These are phyloP conservation scores for Schwanniomyces etchellsii DNA, from an alignment of 1,139 yeast species.

Conservation along the genomic window DNA sequence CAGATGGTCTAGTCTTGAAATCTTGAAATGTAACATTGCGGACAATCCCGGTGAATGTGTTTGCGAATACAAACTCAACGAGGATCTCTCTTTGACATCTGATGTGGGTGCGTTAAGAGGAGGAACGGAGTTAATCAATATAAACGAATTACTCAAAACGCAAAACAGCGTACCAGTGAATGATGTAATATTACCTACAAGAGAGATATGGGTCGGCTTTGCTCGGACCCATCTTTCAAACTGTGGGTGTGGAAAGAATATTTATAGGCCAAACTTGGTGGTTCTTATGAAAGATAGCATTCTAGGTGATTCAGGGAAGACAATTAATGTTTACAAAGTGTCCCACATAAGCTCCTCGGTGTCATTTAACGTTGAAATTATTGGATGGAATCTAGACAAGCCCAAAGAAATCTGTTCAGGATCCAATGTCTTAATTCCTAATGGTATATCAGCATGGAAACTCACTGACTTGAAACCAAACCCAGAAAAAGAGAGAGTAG, in stretches of 20 bases:
- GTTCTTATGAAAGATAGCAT: slow-evolving; percentile 15
- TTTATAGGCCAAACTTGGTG: slow-evolving; percentile 33
- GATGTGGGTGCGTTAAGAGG: slow-evolving; percentile 32
- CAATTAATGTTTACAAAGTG: slow-evolving; percentile 16
- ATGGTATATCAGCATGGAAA: slow-evolving; percentile 32
- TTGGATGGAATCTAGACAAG: slow-evolving; percentile 23
- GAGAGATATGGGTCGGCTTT: slow-evolving; percentile 31
- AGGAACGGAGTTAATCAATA: slow-evolving; percentile 29
- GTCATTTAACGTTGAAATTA: slow-evolving; percentile 27
- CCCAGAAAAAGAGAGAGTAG: slow-evolving; percentile 9
- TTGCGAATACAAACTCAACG: slow-evolving; percentile 17
- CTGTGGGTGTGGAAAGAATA: slow-evolving; percentile 32
- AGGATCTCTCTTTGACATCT: slow-evolving; percentile 11
- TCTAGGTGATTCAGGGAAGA: slow-evolving; percentile 1
- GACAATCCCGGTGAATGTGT: slow-evolving; percentile 20
- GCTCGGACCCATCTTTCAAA: slow-evolving; percentile 29
- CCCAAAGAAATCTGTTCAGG: slow-evolving; percentile 23
- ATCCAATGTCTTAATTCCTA: slow-evolving; percentile 31
- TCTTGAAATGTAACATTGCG: slow-evolving; percentile 27
- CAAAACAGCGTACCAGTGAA: slow-evolving; percentile 8
- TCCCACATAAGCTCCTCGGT: slow-evolving; percentile 30
- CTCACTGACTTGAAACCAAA: slow-evolving; percentile 9
- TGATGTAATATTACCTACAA: slow-evolving; percentile 6
- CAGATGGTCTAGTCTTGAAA: slow-evolving; percentile 32
- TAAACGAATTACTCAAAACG: slow-evolving; percentile 14